Conservation (phyloP, 345 rosid species). For the Anastatica hierochuntica region DNA sequence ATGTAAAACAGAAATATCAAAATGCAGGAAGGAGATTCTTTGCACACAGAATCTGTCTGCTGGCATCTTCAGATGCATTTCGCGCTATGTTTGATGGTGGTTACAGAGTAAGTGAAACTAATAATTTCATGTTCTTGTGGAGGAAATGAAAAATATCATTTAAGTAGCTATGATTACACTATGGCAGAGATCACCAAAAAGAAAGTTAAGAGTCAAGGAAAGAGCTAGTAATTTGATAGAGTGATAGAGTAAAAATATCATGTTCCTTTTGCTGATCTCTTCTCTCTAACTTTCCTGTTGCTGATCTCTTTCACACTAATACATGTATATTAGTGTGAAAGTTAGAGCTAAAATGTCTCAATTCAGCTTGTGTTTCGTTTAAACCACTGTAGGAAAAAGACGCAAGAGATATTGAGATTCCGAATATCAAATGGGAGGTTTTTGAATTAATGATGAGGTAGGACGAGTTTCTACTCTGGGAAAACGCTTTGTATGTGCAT, state of each 20-base stretch:
- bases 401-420: slow-evolving; percentile 96
- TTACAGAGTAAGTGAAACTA: slow-evolving; percentile 62
- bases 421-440: slow-evolving; percentile 98
- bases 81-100: slow-evolving; percentile 99
- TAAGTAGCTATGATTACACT: too few species aligned
- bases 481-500: not conserved
- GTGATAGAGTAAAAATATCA: too few species aligned
- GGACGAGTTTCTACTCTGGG: slow-evolving; percentile 9
- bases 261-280: too few species aligned
- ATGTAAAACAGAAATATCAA: slow-evolving; percentile 14
- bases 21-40: slow-evolving; percentile 77
- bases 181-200: too few species aligned
- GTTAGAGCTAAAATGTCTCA: not conserved
- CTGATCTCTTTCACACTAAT: too few species aligned
- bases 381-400: slow-evolving; percentile 76
- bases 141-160: too few species aligned
- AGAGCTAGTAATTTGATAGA: too few species aligned
- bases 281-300: too few species aligned
- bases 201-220: too few species aligned
- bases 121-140: slow-evolving; percentile 6
- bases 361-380: not conserved
- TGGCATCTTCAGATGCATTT: slow-evolving; percentile 99
- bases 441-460: slow-evolving; percentile 99
- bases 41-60: slow-evolving; percentile 96
- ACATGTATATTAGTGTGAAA: too few species aligned